Conservation (phyloP, 257 asterid species). For the Nicotiana paniculata region DNA sequence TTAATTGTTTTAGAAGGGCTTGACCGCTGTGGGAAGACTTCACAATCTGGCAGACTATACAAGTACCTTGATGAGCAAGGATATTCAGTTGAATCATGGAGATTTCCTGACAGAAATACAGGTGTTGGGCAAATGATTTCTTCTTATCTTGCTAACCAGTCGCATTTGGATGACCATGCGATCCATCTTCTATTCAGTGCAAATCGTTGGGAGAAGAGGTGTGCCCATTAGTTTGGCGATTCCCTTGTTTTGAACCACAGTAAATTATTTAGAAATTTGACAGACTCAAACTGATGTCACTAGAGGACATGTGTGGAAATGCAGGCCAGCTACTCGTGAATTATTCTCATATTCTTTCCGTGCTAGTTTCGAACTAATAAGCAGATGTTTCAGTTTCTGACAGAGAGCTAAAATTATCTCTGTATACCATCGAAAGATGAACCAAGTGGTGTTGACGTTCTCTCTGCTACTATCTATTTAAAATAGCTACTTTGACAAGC, state of each 20-base stretch:
- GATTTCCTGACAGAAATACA: conserved; percentile 89
- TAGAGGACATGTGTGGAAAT: too few species aligned
- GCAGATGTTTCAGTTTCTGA: too few species aligned
- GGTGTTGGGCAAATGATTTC: conserved; percentile 93
- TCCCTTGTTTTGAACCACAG: too few species aligned
- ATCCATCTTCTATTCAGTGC: conserved; percentile 92
- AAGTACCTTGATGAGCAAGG: conserved; percentile 57
- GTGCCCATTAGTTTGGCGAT: background rate
- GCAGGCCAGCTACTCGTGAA: too few species aligned
- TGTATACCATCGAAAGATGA: background rate
- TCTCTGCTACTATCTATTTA: background rate
- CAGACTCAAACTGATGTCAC: too few species aligned
- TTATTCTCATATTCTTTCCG: too few species aligned
- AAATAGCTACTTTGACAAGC: background rate
- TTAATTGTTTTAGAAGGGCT: conserved; percentile 82
- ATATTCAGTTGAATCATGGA: conserved; percentile 69
- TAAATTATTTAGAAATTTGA: too few species aligned
- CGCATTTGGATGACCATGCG: conserved; percentile 75
- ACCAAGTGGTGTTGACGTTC: background rate
- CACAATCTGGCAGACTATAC: conserved; percentile 58
- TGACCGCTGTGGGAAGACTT: conserved; percentile 89
- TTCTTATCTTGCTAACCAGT: conserved; percentile 63
- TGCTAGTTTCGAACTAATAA: too few species aligned
- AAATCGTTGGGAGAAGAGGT: conserved; percentile 90
- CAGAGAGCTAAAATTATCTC: too few species aligned